A percentile compares a stretch with the other conserved stretches of the same genome.
phyloP scores from a whole-genome alignment of 2,329 filamentous ascomycete species.

The Coniochaeta sp. region DNA sequence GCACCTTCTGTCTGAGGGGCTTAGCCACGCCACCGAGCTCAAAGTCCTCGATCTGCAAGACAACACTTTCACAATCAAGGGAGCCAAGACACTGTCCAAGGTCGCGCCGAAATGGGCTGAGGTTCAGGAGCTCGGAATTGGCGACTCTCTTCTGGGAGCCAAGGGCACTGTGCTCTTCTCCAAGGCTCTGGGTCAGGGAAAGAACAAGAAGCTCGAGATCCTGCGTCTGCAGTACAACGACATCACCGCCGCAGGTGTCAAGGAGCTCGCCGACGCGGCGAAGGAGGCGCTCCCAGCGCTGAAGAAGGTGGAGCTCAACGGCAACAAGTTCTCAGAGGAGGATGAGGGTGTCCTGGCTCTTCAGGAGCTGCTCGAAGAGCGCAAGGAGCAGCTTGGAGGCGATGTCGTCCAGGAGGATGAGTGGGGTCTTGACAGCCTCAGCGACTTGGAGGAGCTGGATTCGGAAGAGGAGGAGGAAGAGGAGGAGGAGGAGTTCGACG shows the following conservation, averaged over 20 bases:
- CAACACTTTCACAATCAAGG: constrained; percentile 86
- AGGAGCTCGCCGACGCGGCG: constrained; percentile 62
- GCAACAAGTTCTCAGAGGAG: constrained; percentile 89
- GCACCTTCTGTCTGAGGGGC: constrained; percentile 69
- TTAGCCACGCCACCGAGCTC: constrained; percentile 62
- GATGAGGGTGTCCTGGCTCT: constrained; percentile 65
- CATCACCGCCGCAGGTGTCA: constrained; percentile 70
- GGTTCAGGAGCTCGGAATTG: constrained; percentile 77
- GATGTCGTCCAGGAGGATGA: constrained; percentile 65
- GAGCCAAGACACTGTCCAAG: constrained; percentile 69
- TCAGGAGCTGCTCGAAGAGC: constrained; percentile 63
- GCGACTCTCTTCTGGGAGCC: constrained; percentile 76
- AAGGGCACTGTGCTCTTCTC: constrained; percentile 72
- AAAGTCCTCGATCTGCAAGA: constrained; percentile 86
- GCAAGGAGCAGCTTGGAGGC: constrained; percentile 67
- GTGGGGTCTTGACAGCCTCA: constrained; percentile 80
- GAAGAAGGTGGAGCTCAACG: constrained; percentile 86
- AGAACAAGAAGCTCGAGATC: constrained; percentile 72
- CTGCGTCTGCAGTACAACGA: constrained; percentile 92
- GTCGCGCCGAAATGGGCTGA: constrained; percentile 68
- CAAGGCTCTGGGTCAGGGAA: constrained; percentile 63
- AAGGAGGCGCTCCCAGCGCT: constrained; percentile 65
- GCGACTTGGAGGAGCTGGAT: constrained; percentile 75
- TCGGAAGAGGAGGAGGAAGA: constrained; percentile 58
- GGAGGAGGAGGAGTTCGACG: constrained; percentile 56